Conservation (phyloP, 345 rosid species). For the Firmiana major region DNA sequence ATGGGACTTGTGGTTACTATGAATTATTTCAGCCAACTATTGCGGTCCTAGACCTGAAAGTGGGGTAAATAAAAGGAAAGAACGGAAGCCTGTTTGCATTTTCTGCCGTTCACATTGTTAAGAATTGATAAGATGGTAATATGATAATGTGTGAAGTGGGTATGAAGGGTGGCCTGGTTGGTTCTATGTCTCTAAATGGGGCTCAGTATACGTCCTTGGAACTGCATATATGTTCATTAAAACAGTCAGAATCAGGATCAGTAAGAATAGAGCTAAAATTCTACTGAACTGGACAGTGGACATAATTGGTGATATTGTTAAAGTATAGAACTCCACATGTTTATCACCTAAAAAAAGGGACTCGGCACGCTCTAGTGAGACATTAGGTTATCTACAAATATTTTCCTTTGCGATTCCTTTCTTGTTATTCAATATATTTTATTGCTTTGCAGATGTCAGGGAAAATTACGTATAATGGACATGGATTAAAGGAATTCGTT, state of each 20-base stretch:
- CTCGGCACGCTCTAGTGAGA: background rate
- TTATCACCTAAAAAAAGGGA: too few species aligned
- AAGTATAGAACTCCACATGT: background rate
- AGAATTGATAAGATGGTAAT: background rate
- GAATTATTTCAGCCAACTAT: background rate
- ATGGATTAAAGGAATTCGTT: slow-evolving; percentile 66
- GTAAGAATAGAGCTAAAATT: background rate
- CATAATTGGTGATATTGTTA: background rate
- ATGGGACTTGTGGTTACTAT: background rate
- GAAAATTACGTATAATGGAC: slow-evolving; percentile 76
- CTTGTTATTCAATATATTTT: slow-evolving; percentile 16
- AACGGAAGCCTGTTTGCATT: background rate
- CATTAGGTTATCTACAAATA: background rate
- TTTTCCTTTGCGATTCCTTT: slow-evolving; percentile 4
- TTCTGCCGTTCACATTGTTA: background rate
- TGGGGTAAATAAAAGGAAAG: background rate
- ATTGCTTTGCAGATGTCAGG: slow-evolving; percentile 60
- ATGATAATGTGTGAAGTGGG: background rate
- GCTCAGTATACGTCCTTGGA: background rate
- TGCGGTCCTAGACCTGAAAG: slow-evolving; percentile 2
- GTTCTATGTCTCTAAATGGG: background rate
- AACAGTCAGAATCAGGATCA: background rate
- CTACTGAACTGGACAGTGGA: background rate
- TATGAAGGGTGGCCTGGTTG: background rate
- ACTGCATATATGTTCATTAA: background rate